Percentiles rank a stretch among this genome's conserved stretches.
Evolutionary conservation across 805 yeast species (phyloP).

Genomic region (Wickerhamiella allomyrinae): DNA sequence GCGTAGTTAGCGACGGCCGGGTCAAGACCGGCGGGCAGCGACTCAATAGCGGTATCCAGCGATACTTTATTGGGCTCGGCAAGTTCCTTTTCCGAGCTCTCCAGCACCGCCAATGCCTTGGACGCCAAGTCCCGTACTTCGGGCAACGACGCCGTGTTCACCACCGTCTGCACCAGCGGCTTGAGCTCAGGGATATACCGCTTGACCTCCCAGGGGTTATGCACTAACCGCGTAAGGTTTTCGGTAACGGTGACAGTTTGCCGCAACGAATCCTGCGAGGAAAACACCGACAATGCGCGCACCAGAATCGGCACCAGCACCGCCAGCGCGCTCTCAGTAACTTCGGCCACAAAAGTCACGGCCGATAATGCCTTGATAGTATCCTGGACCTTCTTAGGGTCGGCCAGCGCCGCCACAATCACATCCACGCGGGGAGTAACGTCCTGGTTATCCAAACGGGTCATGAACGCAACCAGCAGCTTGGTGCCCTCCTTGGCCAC

Average conservation of each 20-base stretch:
- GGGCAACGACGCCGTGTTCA: constrained; percentile 81
- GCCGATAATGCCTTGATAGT: constrained; percentile 82
- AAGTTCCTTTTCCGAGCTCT: constrained; percentile 69
- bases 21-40: constrained; percentile 21
- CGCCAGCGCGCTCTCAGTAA: constrained; percentile 88
- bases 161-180: constrained; percentile 87
- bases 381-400: constrained; percentile 76
- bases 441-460: constrained; percentile 83
- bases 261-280: constrained; percentile 91
- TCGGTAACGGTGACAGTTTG: constrained; percentile 94
- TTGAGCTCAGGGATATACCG: constrained; percentile 67
- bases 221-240: constrained; percentile 87
- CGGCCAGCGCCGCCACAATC: constrained; percentile 77
- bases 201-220: constrained; percentile 84
- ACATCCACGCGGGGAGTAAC: constrained; percentile 70
- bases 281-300: constrained; percentile 72
- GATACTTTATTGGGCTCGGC: constrained; percentile 64
- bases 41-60: constrained; percentile 35
- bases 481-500: constrained; percentile 72
- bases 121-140: constrained; percentile 89
- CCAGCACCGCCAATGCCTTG: constrained; percentile 70
- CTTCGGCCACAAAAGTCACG: constrained; percentile 96
- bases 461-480: constrained; percentile 56
- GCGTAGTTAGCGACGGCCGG: constrained; percentile 30
- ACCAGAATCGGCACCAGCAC: constrained; percentile 82